Evolutionary conservation across 441 rosid genomes (phyloP).

Genomic region (Daphne laureola): DNA sequence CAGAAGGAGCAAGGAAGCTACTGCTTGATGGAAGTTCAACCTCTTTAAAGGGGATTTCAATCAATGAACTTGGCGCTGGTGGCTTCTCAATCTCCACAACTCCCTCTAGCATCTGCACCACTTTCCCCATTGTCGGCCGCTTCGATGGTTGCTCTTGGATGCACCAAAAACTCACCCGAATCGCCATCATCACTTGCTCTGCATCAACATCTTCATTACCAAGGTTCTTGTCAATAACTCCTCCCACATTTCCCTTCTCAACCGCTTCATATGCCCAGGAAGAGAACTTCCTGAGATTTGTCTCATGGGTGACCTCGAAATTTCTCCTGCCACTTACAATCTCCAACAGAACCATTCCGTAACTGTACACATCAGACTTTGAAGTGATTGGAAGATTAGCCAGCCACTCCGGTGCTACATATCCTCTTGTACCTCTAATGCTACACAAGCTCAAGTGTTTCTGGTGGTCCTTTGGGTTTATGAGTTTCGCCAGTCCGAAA

Average conservation of each 20-base stretch:
- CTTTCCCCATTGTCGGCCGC: slow-evolving; percentile 49
- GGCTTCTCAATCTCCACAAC: slow-evolving; percentile 31
- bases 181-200: slow-evolving; percentile 36
- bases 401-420: slow-evolving; percentile 49
- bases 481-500: slow-evolving; percentile 19
- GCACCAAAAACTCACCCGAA: slow-evolving; percentile 52
- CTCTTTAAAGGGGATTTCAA: slow-evolving; percentile 26
- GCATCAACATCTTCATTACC: slow-evolving; percentile 17
- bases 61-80: slow-evolving; percentile 30
- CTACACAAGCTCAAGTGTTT: slow-evolving; percentile 25
- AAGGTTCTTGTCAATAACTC: slow-evolving; percentile 29
- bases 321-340: slow-evolving; percentile 39
- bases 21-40: slow-evolving; percentile 28
- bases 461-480: slow-evolving; percentile 27
- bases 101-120: slow-evolving; percentile 56
- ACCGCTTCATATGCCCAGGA: slow-evolving; percentile 41
- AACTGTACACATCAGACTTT: slow-evolving; percentile 45
- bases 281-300: slow-evolving; percentile 27
- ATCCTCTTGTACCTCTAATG: slow-evolving; percentile 43
- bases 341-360: slow-evolving; percentile 47
- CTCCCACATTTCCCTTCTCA: slow-evolving; percentile 29
- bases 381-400: slow-evolving; percentile 43
- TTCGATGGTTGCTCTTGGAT: slow-evolving; percentile 55
- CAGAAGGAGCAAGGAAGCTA: slow-evolving; percentile 26
- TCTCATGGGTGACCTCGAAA: slow-evolving; percentile 33